These are phyloP conservation scores for Cercospora janseana DNA, from an alignment of 2,329 filamentous ascomycete genomes.

Conservation along the genomic window DNA sequence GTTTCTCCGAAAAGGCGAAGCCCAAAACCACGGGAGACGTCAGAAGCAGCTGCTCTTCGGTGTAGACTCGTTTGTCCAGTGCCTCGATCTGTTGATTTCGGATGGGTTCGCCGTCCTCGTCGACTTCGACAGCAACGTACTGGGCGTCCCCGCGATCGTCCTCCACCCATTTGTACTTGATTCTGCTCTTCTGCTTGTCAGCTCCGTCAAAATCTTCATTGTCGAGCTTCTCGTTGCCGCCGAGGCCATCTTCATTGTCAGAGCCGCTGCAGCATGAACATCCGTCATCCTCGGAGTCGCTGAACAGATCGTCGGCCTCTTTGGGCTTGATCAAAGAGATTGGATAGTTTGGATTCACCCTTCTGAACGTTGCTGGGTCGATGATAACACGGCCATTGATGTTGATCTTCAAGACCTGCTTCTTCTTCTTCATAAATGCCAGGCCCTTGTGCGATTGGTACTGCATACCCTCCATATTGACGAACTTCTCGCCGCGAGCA, in stretches of 20 bases:
- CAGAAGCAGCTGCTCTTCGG: conserved; percentile 79
- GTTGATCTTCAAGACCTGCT: conserved; percentile 71
- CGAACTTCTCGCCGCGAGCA: conserved; percentile 80
- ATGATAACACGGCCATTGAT: conserved; percentile 87
- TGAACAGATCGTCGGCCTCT: conserved; percentile 50
- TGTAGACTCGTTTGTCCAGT: conserved; percentile 56
- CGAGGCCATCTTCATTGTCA: conserved; percentile 42
- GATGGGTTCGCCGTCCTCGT: conserved; percentile 57
- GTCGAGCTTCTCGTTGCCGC: conserved; percentile 49
- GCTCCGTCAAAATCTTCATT: conserved; percentile 53
- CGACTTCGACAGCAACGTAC: conserved; percentile 56
- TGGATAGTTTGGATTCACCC: conserved; percentile 82
- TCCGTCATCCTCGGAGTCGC: conserved; percentile 51
- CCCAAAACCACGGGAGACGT: conserved; percentile 81
- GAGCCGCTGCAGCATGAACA: conserved; percentile 42
- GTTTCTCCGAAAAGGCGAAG: conserved; percentile 82
- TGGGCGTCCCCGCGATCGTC: conserved; percentile 51
- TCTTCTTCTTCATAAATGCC: conserved; percentile 80
- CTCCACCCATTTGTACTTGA: conserved; percentile 44
- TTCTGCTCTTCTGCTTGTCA: conserved; percentile 39
- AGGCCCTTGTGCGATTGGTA: conserved; percentile 81
- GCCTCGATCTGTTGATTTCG: conserved; percentile 58
- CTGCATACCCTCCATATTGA: conserved; percentile 74
- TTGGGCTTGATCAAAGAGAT: conserved; percentile 72
- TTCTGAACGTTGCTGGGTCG: conserved; percentile 75